Evolutionary conservation across 2,329 filamentous ascomycete species (phyloP).

Genomic region (Colletotrichum tamarilloi): DNA sequence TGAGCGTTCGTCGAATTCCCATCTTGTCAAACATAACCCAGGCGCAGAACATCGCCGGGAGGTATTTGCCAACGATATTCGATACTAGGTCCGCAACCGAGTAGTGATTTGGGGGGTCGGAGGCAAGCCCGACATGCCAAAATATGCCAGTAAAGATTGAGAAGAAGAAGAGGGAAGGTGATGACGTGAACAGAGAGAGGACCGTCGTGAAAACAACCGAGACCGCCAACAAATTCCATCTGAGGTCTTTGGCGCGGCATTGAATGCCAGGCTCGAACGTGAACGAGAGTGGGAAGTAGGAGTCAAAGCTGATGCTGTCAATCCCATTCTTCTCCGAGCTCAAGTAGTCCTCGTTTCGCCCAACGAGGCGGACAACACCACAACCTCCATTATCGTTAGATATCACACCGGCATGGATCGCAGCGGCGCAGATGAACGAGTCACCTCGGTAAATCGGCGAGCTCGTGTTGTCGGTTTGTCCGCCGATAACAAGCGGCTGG

Average conservation of each 20-base stretch:
- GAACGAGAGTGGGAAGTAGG: slow-evolving; percentile 90
- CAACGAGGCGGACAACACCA: slow-evolving; percentile 81
- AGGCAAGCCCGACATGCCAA: slow-evolving; percentile 89
- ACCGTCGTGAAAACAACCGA: slow-evolving; percentile 83
- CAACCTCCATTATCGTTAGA: slow-evolving; percentile 80
- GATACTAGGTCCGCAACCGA: slow-evolving; percentile 80
- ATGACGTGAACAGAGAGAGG: slow-evolving; percentile 84
- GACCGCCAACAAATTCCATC: slow-evolving; percentile 86
- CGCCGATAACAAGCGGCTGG: slow-evolving; percentile 74
- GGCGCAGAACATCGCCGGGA: slow-evolving; percentile 88
- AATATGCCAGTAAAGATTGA: slow-evolving; percentile 85
- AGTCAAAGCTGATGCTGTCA: slow-evolving; percentile 80
- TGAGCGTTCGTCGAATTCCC: slow-evolving; percentile 77
- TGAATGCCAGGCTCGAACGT: slow-evolving; percentile 75
- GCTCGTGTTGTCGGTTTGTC: slow-evolving; percentile 58
- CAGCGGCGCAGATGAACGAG: slow-evolving; percentile 87
- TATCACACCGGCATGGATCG: slow-evolving; percentile 85
- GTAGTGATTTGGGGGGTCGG: slow-evolving; percentile 80
- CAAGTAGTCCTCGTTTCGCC: slow-evolving; percentile 72
- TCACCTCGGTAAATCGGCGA: slow-evolving; percentile 83
- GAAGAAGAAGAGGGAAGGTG: slow-evolving; percentile 85
- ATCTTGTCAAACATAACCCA: slow-evolving; percentile 91
- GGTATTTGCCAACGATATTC: slow-evolving; percentile 80
- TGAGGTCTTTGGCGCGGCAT: slow-evolving; percentile 78
- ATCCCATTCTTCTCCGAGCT: slow-evolving; percentile 79